phyloP scores from a whole-genome alignment of 139 green algal species.

The Mesostigma viride region DNA sequence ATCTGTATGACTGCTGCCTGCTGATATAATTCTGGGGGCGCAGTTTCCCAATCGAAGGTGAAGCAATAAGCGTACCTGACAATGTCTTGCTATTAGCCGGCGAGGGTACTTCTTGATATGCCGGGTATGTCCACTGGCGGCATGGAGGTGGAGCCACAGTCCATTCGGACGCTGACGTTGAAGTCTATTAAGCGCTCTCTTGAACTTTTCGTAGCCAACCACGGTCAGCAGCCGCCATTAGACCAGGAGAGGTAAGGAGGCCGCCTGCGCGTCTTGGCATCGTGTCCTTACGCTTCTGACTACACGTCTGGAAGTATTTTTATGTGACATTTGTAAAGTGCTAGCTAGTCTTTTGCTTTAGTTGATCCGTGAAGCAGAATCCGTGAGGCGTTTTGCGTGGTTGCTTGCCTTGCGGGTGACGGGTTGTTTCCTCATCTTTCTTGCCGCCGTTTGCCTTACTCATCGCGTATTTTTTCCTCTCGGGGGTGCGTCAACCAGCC shows the following conservation, averaged over 20 bases:
- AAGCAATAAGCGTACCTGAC: too few species aligned
- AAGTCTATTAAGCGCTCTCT: slow-evolving; percentile 67
- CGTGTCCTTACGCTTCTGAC: neutral
- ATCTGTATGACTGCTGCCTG: too few species aligned
- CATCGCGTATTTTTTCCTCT: too few species aligned
- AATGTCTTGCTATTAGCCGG: too few species aligned
- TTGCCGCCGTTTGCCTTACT: too few species aligned
- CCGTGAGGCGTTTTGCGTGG: too few species aligned
- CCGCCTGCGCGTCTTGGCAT: neutral
- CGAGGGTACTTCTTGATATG: too few species aligned
- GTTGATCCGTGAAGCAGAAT: neutral
- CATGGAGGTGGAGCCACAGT: slow-evolving; percentile 50
- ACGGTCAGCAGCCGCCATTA: slow-evolving; percentile 38
- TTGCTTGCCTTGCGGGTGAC: too few species aligned
- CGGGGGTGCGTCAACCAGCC: too few species aligned
- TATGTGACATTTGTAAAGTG: neutral
- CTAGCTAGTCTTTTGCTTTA: neutral
- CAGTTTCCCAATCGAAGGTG: too few species aligned
- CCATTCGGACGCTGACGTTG: slow-evolving; percentile 58
- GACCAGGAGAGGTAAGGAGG: slow-evolving; percentile 46
- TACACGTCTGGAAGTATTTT: neutral
- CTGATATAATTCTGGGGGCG: too few species aligned
- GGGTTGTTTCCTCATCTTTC: too few species aligned
- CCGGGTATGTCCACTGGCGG: slow-evolving; percentile 5
- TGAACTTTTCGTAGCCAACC: slow-evolving; percentile 67